Percentiles rank a stretch among this genome's conserved stretches.
phyloP scores from a whole-genome alignment of 257 asterid species.

The Rehmannia glutinosa region DNA sequence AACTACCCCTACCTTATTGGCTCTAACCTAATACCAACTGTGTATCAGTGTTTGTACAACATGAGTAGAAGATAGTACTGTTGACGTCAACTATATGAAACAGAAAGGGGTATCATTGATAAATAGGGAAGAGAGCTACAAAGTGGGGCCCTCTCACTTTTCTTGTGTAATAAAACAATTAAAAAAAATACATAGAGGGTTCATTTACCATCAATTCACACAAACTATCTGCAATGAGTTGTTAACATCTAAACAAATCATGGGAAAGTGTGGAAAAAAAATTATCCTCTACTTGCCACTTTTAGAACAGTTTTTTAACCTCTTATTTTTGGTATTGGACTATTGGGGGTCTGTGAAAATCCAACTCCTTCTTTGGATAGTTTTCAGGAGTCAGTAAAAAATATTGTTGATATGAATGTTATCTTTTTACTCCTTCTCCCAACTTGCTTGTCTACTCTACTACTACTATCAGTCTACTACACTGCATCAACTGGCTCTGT shows the following conservation, averaged over 20 bases:
- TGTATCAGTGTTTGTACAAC: no score
- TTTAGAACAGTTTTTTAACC: conserved; percentile 19
- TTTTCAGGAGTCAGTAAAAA: conserved; percentile 5
- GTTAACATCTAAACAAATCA: conserved; percentile 29
- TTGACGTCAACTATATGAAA: conserved; percentile 28
- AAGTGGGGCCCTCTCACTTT: conserved; percentile 8
- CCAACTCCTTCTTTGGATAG: conserved; percentile 20
- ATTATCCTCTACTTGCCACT: conserved; percentile 27
- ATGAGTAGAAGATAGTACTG: conserved; percentile 10
- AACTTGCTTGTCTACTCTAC: conserved; percentile 12
- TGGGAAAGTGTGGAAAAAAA: conserved; percentile 33
- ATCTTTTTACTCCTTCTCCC: background rate
- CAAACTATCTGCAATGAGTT: conserved; percentile 18
- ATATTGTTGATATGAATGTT: no score
- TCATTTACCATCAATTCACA: conserved; percentile 18
- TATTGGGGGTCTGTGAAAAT: conserved; percentile 15
- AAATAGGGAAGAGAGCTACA: background rate
- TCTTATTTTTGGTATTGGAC: conserved; percentile 15
- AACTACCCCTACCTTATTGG: conserved; percentile 15
- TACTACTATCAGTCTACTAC: no score
- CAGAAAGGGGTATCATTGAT: background rate
- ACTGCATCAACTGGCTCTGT: background rate
- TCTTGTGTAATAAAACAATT: conserved; percentile 4
- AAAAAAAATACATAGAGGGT: background rate
- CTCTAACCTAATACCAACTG: conserved; percentile 5